phyloP scores from a whole-genome alignment of 75 land plant species.

The Pseudotsuga menziesii region DNA sequence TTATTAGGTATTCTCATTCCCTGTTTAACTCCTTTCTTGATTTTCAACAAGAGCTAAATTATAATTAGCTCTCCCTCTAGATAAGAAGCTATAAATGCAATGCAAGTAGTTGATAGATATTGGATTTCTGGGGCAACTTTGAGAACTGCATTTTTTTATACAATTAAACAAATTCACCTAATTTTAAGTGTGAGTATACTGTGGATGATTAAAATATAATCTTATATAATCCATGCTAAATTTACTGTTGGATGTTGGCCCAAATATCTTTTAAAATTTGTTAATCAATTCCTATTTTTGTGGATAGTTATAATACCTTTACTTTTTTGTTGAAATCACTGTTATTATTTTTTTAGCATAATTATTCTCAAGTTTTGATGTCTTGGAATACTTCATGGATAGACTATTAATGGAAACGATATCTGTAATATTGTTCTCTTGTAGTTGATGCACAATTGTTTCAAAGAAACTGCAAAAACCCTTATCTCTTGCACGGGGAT shows the following conservation, averaged over 20 bases:
- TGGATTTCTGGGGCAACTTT: no score
- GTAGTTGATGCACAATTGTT: conserved; percentile 94
- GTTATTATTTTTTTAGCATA: neutral
- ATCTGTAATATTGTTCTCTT: conserved; percentile 75
- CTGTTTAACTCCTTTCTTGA: no score
- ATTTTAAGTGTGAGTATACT: neutral
- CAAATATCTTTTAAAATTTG: neutral
- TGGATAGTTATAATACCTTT: neutral
- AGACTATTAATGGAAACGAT: conserved; percentile 83
- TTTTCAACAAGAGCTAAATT: no score
- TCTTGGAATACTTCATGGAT: conserved; percentile 9
- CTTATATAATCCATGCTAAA: neutral
- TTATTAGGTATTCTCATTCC: no score
- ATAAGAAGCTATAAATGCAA: no score
- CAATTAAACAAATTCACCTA: no score
- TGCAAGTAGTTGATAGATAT: no score
- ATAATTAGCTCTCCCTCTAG: no score
- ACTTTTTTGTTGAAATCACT: neutral
- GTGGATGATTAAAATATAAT: neutral
- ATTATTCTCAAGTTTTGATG: neutral
- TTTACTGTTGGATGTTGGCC: neutral
- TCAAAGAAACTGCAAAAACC: conserved; percentile 85
- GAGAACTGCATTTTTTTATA: no score
- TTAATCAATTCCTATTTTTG: neutral
- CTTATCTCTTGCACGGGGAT: conserved; percentile 74